Evolutionary conservation across 2,329 filamentous ascomycete species (phyloP).

Genomic region (Aspergillus tamarii): DNA sequence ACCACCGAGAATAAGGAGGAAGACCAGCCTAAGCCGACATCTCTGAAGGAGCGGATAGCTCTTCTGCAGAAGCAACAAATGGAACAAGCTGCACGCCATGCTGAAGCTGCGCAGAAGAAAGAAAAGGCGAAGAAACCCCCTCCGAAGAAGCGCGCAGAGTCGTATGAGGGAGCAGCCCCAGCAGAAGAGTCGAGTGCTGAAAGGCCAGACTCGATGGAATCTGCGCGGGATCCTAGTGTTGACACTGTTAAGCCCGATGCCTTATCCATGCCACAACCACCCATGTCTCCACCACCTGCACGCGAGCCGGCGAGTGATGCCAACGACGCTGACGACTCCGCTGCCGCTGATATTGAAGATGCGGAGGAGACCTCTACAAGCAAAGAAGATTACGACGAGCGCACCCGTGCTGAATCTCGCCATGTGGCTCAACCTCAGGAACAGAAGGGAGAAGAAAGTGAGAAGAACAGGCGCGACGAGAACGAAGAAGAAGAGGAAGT

Average conservation of each 20-base stretch:
- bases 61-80: constrained; percentile 90
- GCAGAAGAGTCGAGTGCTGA: constrained; percentile 33
- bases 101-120: constrained; percentile 76
- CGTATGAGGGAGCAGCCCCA: constrained; percentile 33
- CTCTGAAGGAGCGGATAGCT: constrained; percentile 92
- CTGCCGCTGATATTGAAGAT: constrained; percentile 65
- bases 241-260: constrained; percentile 38
- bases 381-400: constrained; percentile 74
- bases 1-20: constrained; percentile 62
- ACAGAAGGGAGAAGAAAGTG: constrained; percentile 13
- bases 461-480: constrained; percentile 49
- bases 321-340: constrained; percentile 69
- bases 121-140: constrained; percentile 79
- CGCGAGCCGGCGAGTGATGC: constrained; percentile 63
- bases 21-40: constrained; percentile 87
- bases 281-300: constrained; percentile 43
- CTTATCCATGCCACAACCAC: constrained; percentile 39
- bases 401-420: constrained; percentile 22
- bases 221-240: constrained; percentile 39
- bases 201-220: constrained; percentile 35
- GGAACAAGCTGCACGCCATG: constrained; percentile 82
- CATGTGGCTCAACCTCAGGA: constrained; percentile 14
- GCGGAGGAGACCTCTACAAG: constrained; percentile 66
- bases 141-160: constrained; percentile 65
- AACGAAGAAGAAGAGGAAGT: constrained; percentile 56